These are phyloP conservation scores for Cyberlindnera xishuangbannaensis DNA, from an alignment of 805 yeast species.

Conservation along the genomic window DNA sequence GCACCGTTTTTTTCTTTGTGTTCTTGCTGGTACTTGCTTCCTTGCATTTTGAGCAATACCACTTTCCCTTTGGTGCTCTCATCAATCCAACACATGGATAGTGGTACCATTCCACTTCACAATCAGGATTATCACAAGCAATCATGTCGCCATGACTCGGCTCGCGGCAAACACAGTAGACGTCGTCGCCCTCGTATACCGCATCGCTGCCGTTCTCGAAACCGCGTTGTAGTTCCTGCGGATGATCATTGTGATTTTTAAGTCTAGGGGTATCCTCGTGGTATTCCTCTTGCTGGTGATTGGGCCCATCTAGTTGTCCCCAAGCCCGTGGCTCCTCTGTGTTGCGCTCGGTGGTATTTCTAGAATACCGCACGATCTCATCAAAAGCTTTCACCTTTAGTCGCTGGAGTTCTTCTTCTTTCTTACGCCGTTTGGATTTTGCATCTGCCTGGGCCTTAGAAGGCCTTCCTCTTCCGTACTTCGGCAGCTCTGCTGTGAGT, in stretches of 20 bases:
- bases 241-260: too few species aligned
- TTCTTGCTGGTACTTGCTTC: slow-evolving; percentile 4
- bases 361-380: neutral
- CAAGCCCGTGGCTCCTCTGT: neutral
- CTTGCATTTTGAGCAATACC: slow-evolving; percentile 82
- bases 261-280: neutral
- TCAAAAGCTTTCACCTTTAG: neutral
- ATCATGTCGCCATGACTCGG: slow-evolving; percentile 72
- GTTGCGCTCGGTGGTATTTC: neutral
- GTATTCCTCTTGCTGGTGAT: neutral
- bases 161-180: slow-evolving; percentile 43
- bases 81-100: slow-evolving; percentile 68
- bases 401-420: neutral
- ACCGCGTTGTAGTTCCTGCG: too few species aligned
- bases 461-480: slow-evolving; percentile 8
- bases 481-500: neutral
- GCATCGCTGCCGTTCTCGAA: slow-evolving; percentile 1
- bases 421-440: neutral
- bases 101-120: slow-evolving; percentile 77
- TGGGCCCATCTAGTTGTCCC: neutral
- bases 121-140: slow-evolving; percentile 78
- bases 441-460: neutral
- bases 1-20: neutral
- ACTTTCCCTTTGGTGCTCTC: slow-evolving; percentile 55
- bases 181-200: slow-evolving; percentile 16